A percentile compares a stretch with the other conserved stretches of the same genome.
Conservation (phyloP, 495 filamentous ascomycete species). For the Neurospora discreta region DNA sequence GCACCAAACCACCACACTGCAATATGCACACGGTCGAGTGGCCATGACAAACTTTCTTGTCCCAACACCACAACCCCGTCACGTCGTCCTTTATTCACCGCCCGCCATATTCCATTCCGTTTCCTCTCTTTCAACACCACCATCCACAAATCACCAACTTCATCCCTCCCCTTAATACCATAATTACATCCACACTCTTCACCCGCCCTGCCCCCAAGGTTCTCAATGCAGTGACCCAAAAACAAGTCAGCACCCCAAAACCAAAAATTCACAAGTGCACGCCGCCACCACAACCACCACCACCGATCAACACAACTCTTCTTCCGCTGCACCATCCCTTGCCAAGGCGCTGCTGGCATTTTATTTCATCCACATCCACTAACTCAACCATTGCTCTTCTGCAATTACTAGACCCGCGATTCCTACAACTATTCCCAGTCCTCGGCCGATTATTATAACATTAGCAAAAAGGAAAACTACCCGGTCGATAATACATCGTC, state of each 20-base stretch:
- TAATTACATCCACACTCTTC: slow-evolving; percentile 6
- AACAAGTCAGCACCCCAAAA: not conserved
- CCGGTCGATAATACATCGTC: slow-evolving; percentile 43
- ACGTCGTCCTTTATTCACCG: slow-evolving; percentile 6
- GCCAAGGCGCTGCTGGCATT: not conserved
- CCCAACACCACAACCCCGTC: slow-evolving; percentile 3
- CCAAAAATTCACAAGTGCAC: not conserved
- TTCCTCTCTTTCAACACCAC: slow-evolving; percentile 6
- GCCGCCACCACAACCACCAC: not conserved
- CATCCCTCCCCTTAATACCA: not conserved
- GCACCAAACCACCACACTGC: not conserved
- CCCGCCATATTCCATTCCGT: slow-evolving; percentile 4
- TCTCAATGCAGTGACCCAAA: not conserved
- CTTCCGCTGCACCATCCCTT: not conserved
- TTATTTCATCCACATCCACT: slow-evolving; percentile 7
- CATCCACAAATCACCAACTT: not conserved
- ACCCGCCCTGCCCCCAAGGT: slow-evolving; percentile 1
- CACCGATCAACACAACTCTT: not conserved
- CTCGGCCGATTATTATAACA: slow-evolving; percentile 44
- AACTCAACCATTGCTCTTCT: slow-evolving; percentile 11
- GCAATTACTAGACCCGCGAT: slow-evolving; percentile 35
- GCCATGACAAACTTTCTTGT: not conserved
- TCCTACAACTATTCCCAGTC: slow-evolving; percentile 36
- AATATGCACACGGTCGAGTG: not conserved
- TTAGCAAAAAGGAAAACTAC: slow-evolving; percentile 1